These are phyloP conservation scores for Paraphoma chrysanthemicola DNA, from an alignment of 2,329 filamentous ascomycete species.

Conservation along the genomic window DNA sequence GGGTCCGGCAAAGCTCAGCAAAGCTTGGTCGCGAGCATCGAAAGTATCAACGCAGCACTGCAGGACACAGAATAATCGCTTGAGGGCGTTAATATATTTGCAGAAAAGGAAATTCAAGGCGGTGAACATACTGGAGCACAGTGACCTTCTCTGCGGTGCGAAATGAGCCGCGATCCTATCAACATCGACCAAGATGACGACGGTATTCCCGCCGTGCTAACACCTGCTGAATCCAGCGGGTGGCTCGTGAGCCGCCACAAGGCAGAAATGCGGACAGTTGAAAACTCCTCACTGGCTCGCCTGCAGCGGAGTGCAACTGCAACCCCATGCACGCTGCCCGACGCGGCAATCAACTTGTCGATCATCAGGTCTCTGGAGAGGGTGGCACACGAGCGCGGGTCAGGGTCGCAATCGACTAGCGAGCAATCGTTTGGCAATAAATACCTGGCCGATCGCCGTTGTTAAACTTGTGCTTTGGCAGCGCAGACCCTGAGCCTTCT, in stretches of 20 bases:
- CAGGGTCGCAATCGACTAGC: not conserved
- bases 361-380: constrained; percentile 10
- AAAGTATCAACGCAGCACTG: not conserved
- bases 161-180: not conserved
- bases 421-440: not conserved
- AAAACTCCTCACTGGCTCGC: not conserved
- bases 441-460: not conserved
- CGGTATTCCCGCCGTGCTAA: not conserved
- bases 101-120: no score
- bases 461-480: no score
- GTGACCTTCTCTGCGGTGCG: not conserved
- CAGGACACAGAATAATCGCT: no score
- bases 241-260: constrained; percentile 2
- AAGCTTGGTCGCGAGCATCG: constrained; percentile 1
- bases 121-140: no score
- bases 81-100: no score
- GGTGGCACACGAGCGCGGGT: constrained; percentile 3
- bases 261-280: not conserved
- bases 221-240: constrained; percentile 6
- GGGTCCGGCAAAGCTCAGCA: constrained; percentile 14
- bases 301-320: not conserved
- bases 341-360: not conserved
- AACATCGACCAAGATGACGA: not conserved
- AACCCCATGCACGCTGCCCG: not conserved
- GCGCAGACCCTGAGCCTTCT: not conserved